These are phyloP conservation scores for Silene noctiflora DNA, from an alignment of 179 eudicot genomes.

Conservation along the genomic window DNA sequence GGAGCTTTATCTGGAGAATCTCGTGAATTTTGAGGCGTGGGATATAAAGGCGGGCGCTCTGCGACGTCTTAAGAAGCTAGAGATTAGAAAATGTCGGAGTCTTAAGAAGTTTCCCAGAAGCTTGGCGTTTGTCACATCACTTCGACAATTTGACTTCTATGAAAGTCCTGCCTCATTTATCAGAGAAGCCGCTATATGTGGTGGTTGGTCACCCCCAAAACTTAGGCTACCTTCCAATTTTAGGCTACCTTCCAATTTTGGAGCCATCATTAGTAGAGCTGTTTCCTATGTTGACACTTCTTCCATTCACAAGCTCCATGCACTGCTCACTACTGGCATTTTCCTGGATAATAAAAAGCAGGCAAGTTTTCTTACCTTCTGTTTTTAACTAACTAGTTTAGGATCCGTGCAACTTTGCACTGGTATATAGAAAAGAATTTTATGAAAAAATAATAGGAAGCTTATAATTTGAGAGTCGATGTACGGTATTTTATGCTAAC, in stretches of 20 bases:
- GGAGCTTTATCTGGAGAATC: background rate
- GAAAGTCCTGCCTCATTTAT: background rate
- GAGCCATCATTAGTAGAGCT: constrained; percentile 37
- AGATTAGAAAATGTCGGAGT: constrained; percentile 5
- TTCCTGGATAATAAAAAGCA: constrained; percentile 10
- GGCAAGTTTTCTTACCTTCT: constrained; percentile 1
- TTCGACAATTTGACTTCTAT: constrained; percentile 13
- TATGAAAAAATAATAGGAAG: no score
- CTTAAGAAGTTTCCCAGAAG: constrained; percentile 26
- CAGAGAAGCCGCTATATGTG: background rate
- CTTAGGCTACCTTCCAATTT: constrained; percentile 37
- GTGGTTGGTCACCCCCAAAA: constrained; percentile 12
- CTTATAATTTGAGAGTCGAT: no score
- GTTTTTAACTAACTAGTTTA: no score
- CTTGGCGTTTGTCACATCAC: constrained; percentile 20
- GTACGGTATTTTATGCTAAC: no score
- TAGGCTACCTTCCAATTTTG: constrained; percentile 41
- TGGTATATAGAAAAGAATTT: no score
- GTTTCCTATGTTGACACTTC: constrained; percentile 38
- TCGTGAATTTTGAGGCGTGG: constrained; percentile 17
- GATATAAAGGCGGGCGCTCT: constrained; percentile 28
- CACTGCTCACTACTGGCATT: constrained; percentile 41
- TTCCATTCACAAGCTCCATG: constrained; percentile 31
- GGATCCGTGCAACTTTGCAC: no score
- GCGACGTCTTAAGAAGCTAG: constrained; percentile 23